Evolutionary conservation across 768 basidiomycete species (phyloP).

Genomic region (Boletus bicolor): DNA sequence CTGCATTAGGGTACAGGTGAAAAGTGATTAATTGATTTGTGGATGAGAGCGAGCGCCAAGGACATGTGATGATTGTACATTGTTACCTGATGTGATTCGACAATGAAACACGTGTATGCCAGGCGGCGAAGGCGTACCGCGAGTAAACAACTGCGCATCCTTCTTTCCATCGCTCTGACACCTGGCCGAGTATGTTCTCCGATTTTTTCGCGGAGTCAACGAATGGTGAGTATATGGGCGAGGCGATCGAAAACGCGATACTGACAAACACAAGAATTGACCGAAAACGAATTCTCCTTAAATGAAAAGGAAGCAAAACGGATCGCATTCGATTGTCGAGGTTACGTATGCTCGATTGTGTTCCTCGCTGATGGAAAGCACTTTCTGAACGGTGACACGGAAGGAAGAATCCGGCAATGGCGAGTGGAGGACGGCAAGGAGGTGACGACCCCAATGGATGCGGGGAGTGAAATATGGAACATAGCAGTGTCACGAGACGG

Average conservation of each 20-base stretch:
- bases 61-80: too few relatives aligned
- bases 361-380: background rate
- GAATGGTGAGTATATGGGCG: background rate
- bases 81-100: too few relatives aligned
- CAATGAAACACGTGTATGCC: too few relatives aligned
- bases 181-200: background rate
- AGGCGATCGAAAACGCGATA: background rate
- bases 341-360: background rate
- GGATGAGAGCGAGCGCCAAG: too few relatives aligned
- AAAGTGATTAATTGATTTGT: too few relatives aligned
- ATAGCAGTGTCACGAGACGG: background rate
- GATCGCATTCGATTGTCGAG: background rate
- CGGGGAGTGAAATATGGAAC: background rate
- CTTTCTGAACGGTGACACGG: background rate
- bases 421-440: background rate
- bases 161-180: too few relatives aligned
- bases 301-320: background rate
- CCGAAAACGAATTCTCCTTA: too few relatives aligned
- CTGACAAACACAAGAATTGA: background rate
- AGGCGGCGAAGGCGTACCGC: too few relatives aligned
- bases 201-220: too few relatives aligned
- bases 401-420: slow-evolving; percentile 1
- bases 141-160: too few relatives aligned
- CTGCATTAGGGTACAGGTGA: too few relatives aligned
- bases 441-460: background rate